A percentile compares a stretch with the other conserved stretches of the same genome.
Evolutionary conservation across 352 stramenopile species (phyloP).

Genomic region (Aphanomyces stellatus): DNA sequence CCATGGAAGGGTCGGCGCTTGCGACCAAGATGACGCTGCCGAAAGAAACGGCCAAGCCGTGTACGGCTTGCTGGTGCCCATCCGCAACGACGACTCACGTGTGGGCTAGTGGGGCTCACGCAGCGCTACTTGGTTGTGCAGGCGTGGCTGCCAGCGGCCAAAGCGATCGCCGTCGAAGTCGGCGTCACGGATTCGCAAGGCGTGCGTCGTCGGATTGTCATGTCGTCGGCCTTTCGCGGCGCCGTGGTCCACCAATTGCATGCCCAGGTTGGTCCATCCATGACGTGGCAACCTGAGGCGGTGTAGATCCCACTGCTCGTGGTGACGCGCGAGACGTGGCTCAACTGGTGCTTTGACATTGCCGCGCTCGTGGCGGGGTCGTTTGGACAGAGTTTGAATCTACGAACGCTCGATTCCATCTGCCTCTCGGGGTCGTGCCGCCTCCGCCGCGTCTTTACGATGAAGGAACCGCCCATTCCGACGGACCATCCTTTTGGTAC

Average conservation of each 20-base stretch:
- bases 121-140: constrained; percentile 74
- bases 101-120: constrained; percentile 35
- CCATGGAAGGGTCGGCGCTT: constrained; percentile 50
- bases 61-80: constrained; percentile 3
- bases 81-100: background rate
- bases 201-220: constrained; percentile 58
- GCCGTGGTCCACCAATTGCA: constrained; percentile 27
- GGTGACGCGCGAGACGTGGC: constrained; percentile 58
- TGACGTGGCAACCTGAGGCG: constrained; percentile 22
- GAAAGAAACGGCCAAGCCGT: constrained; percentile 29
- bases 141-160: constrained; percentile 46
- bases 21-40: constrained; percentile 79
- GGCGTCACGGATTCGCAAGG: constrained; percentile 69
- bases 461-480: constrained; percentile 58
- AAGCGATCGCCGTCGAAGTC: constrained; percentile 68
- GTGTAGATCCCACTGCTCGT: constrained; percentile 53
- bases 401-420: constrained; percentile 70
- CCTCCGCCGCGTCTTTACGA: constrained; percentile 78
- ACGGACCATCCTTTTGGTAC: constrained; percentile 3
- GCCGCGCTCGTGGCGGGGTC: constrained; percentile 45
- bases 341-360: constrained; percentile 72
- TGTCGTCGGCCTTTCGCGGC: constrained; percentile 72
- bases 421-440: constrained; percentile 60
- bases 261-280: constrained; percentile 15
- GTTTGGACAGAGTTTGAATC: constrained; percentile 38